Conservation (phyloP, 208 protist genomes). For the Leishmania amazonensis region DNA sequence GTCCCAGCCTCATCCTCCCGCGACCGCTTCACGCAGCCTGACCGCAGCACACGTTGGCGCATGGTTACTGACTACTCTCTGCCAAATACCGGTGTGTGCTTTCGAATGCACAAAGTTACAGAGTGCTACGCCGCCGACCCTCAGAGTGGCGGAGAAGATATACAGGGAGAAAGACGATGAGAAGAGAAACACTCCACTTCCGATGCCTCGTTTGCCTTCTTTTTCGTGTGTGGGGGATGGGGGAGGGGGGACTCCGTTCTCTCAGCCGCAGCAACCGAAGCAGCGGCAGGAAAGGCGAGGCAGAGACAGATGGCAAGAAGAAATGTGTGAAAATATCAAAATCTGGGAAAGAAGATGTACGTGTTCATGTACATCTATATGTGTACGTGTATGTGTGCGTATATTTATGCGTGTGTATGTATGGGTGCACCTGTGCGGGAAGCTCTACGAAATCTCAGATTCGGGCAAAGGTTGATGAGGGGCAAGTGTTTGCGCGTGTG, state of each 20-base stretch:
- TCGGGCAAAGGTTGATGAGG: background rate
- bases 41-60: background rate
- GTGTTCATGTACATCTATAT: background rate
- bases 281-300: background rate
- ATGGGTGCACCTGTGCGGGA: background rate
- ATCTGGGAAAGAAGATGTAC: background rate
- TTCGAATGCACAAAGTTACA: background rate
- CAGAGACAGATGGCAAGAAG: background rate
- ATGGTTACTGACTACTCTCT: background rate
- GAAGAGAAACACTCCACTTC: background rate
- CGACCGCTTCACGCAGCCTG: constrained; percentile 16
- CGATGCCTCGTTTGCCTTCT: background rate
- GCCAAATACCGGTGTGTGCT: background rate
- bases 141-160: background rate
- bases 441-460: background rate
- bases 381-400: too few species aligned
- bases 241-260: background rate
- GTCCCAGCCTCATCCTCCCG: constrained; percentile 16
- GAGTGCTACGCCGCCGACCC: background rate
- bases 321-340: background rate
- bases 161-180: background rate
- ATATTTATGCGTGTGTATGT: background rate
- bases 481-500: background rate
- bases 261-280: background rate
- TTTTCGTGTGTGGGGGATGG: background rate